Evolutionary conservation across 441 rosid species (phyloP), one percentile per base, ranked within the genome.

Genomic region (Pelargonium citronellum): DNA sequence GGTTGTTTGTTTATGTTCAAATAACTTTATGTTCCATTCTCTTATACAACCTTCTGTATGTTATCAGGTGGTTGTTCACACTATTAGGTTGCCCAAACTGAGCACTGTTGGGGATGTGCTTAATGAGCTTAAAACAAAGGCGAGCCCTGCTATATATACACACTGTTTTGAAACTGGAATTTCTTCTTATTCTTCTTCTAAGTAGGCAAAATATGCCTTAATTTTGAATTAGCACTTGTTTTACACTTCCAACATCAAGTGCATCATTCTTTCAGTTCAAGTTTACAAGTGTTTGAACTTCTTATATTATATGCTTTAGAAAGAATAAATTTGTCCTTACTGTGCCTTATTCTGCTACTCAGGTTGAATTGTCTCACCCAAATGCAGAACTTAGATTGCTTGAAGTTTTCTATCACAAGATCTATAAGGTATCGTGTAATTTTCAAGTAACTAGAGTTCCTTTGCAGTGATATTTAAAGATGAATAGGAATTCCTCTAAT

Each of bases 321-420:
- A 63, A 17, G 66, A 30, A n/a, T 22, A 69, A 79, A 76, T 63
- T 6, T 63, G 44, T 37, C 11, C 44, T 60, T 30, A 34, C 58
- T 16, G 39, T 62, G 58, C 34, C 68, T 69, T 72, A 30, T 30
- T 30, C 34, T 30, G 34, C 34, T 34, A 34, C 39, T 68, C 87
- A 91, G 99, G 98, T 90, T 27, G 97, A 90, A 75, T 81, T 95
- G 84, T 95, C 98, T 55, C 90, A 84, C 78, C 88, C 88, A 46
- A 81, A 79, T 85, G 97, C 97, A 67, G 97, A 95, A 82, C 91
- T 95, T 75, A 84, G 99, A 75, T 78, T 95, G 68, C 91, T 95
- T 69, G 95, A 95, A 86, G 96, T 92, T 61, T 95, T 92, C 76
- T 86, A 86, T 74, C 95, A 89, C 85, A 92, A 92, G 83, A 95